A percentile compares a stretch with the other conserved stretches of the same genome.
These are phyloP conservation scores for Trichophaea hybrida DNA, from an alignment of 2,329 filamentous ascomycete genomes.

Conservation along the genomic window DNA sequence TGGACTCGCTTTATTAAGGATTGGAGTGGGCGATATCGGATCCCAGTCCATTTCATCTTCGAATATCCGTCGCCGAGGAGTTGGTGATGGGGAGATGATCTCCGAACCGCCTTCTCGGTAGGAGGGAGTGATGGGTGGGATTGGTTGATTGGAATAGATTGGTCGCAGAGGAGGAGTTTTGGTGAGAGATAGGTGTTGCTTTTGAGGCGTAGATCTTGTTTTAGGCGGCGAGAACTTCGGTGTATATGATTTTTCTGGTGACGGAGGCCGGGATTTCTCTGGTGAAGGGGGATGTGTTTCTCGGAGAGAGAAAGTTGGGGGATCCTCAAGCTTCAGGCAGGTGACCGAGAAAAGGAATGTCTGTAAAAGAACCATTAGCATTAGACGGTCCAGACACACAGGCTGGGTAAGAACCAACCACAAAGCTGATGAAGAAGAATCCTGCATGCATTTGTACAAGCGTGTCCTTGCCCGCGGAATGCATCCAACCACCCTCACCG, in stretches of 20 bases:
- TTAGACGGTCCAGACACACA: conserved; percentile 2
- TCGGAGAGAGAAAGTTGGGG: conserved; percentile 18
- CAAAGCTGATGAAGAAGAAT: conserved; percentile 15
- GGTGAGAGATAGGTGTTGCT: not conserved
- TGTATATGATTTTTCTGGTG: not conserved
- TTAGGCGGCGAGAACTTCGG: not conserved
- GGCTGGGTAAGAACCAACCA: conserved; percentile 8
- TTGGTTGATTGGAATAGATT: not conserved
- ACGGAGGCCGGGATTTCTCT: conserved; percentile 7
- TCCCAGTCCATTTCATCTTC: conserved; percentile 24
- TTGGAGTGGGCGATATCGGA: conserved; percentile 4
- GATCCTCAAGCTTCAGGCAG: conserved; percentile 20
- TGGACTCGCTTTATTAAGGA: not conserved
- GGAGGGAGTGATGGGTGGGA: not conserved
- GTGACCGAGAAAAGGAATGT: conserved; percentile 16
- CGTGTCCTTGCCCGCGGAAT: not conserved
- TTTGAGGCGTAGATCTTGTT: not conserved
- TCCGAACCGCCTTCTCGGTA: conserved; percentile 1
- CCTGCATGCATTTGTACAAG: conserved; percentile 9
- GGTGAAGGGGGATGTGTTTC: conserved; percentile 7
- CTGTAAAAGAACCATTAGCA: conserved; percentile 3
- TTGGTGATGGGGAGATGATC: conserved; percentile 10
- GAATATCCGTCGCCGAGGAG: conserved; percentile 3
- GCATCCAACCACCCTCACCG: conserved; percentile 4
- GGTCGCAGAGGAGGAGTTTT: conserved; percentile 10